Base-by-base conservation (phyloP, 2,329 filamentous ascomycete species). In the Colletotrichum zoysiae region DNA sequence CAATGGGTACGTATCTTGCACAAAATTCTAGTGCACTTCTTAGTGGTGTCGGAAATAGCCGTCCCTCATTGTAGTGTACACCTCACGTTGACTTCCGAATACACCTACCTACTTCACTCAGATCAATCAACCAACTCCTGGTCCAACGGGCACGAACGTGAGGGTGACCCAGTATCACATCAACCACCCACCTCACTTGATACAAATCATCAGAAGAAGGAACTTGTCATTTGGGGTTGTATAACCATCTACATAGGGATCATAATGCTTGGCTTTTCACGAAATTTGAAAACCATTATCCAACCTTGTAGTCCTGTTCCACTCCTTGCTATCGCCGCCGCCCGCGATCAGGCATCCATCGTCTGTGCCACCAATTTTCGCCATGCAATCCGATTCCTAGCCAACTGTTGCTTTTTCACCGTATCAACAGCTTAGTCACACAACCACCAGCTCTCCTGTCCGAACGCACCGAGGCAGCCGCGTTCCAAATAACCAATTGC, bases 1-100 rank as follows among this genome's bases (percentile, higher is more conserved):
- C n/a, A 14, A 40, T 16, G 5, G 20, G 55, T 57, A 57, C 55
- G 55, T 57, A 57, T 40, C 55, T 57, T 40, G 55, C 35, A 38
- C 33, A 57, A 57, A 57, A 40, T 6, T 23, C 26, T 38, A 26
- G 35, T 23, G 35, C 12, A 40, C 38, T 23, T 11, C 35, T 30
- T 30, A 30, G 30, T 3, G 30, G 18, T 26, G 35, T 35, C 55
- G 35, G 35, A 57, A 57, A 57, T 40, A 42, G 55, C 55, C 55
- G 55, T 42, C 55, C 23, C 30, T 55, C 18, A 20, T 33, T 20
- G 26, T n/a, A 30, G 30, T 30, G 8, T 20, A 20, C n/a, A 40
- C 35, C n/a, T 57, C 12, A 5, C 20, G n/a, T 23, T n/a, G 35
- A n/a, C 20, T n/a, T 58, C n/a, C 3, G 12, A 6, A 42, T 58